Conservation (phyloP, 768 basidiomycete species). For the Amanita phalloides region DNA sequence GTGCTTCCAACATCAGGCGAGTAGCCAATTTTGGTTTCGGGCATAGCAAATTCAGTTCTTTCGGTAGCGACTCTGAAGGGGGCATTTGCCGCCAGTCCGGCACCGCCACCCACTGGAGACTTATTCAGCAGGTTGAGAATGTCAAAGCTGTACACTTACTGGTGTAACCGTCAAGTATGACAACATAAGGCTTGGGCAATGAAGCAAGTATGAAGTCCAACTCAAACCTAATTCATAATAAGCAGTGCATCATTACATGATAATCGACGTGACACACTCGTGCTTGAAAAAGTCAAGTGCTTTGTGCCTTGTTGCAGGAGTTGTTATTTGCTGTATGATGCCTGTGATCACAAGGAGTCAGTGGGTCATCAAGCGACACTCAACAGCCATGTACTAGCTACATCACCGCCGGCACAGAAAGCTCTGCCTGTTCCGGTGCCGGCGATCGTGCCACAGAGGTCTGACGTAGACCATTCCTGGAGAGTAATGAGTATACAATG, state of each 20-base stretch:
- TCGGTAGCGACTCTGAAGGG: constrained; percentile 91
- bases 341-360: background rate
- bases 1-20: constrained; percentile 90
- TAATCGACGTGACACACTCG: constrained; percentile 47
- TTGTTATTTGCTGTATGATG: constrained; percentile 25
- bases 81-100: constrained; percentile 76
- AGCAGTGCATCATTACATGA: constrained; percentile 9
- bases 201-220: constrained; percentile 63
- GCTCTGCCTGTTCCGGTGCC: constrained; percentile 63
- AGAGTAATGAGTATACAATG: background rate
- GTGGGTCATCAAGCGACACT: background rate
- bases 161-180: constrained; percentile 83
- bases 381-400: constrained; percentile 52
- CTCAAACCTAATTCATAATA: constrained; percentile 49
- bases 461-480: constrained; percentile 42
- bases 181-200: constrained; percentile 81
- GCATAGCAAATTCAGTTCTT: constrained; percentile 89
- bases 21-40: constrained; percentile 89
- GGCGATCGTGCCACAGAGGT: constrained; percentile 62
- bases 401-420: constrained; percentile 95
- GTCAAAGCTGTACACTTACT: constrained; percentile 42
- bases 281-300: constrained; percentile 86
- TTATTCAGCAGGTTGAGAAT: constrained; percentile 5
- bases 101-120: constrained; percentile 84
- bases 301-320: constrained; percentile 38